Base-by-base conservation (phyloP, 371 early-diverging fungal genomes). In the Homolaphlyctis polyrhiza region DNA sequence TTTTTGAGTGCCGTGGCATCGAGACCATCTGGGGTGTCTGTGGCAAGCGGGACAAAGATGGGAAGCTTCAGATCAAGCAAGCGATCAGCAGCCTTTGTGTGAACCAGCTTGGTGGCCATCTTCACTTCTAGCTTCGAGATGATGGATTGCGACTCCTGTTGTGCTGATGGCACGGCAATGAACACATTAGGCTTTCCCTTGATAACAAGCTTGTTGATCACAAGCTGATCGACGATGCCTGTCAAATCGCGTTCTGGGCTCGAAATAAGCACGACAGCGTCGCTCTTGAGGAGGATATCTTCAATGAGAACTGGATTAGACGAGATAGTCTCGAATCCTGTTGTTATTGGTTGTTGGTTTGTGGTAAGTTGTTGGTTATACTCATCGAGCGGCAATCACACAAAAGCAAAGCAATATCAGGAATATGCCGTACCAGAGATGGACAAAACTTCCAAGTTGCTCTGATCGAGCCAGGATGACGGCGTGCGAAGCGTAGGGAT, bases 141-240 rank as follows among this genome's bases (percentile, higher is more conserved):
- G 27, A 51, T 6, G 25, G 11, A 11, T n/a, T n/a, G n/a, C 8
- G 39, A 39, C 39, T 39, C 11, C 39, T 8, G 11, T 18, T 39
- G 39, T 11, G 8, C 39, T 11, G 39, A 39, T 8, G 39, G 11
- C 8, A 39, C 11, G 27, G 27, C 52, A 21, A 51, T 27, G 27
- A 51, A 51, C 8, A 51, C 52, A 21, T 51, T 51, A 11, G 6
- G 32, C 32, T 51, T 51, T 51, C 52, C 52, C 32, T 51, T 51
- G 25, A 27, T 27, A 14, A 51, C 14, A 51, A 51, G 27, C 11
- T 51, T 51, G 28, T 21, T 6, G 8, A 51, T 6, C 11, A 51
- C 52, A 11, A 51, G 11, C 52, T 51, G 28, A 32, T 51, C 52
- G 32, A 51, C 32, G 11, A 51, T 8, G 25, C 52, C 52, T 25